Evolutionary conservation across 352 stramenopile species (phyloP), one percentile per base, ranked within the genome.

Genomic region (Elongisporangium prolatum): DNA sequence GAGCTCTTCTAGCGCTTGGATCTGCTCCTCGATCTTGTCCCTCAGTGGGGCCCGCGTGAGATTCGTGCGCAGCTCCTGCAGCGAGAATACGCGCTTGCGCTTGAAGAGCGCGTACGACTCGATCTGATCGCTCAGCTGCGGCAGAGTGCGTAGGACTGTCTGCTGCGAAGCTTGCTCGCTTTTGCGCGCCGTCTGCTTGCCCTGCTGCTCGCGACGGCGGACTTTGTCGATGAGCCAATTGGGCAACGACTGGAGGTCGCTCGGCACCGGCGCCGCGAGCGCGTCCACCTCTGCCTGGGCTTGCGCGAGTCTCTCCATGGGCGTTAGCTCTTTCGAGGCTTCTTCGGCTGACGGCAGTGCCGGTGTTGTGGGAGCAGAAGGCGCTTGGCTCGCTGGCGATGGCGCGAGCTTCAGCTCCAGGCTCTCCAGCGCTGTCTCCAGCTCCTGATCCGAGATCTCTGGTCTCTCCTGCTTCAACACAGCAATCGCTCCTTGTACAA

Each of bases 151-250:
- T 48, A 88, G 21, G 48, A 91, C 55, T 3, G 81, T 69, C 50
- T 74, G 71, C 34, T 74, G 67, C 40, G 83, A 61, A 0, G 63
- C 61, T 17, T 79, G 68, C 11, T 77, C 76, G 13, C 60, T 74
- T n/a, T 75, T 84, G 37, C 76, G 55, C 2, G 61, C 70, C 25
- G 75, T 60, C 11, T 65, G 64, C 40, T 78, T 82, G n/a, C 56
- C 58, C 11, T 70, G 61, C 37, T 77, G 59, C 51, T 93, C 84
- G 21, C 82, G 69, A 14, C 71, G 70, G 0, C 84, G 80, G 21
- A 93, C 83, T 57, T 86, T 88, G 58, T 86, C 71, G 25, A 93
- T 75, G 24, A 93, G 81, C 84, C 81, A 91, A n/a, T 68, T 64
- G 7, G 84, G 84, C 5, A 93, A 59, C n/a, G 68, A 75, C 63